Percentiles rank a stretch among this genome's conserved stretches.
These are phyloP conservation scores for Helenozyma rhizophorensis DNA, from an alignment of 805 yeast genomes.

Conservation along the genomic window DNA sequence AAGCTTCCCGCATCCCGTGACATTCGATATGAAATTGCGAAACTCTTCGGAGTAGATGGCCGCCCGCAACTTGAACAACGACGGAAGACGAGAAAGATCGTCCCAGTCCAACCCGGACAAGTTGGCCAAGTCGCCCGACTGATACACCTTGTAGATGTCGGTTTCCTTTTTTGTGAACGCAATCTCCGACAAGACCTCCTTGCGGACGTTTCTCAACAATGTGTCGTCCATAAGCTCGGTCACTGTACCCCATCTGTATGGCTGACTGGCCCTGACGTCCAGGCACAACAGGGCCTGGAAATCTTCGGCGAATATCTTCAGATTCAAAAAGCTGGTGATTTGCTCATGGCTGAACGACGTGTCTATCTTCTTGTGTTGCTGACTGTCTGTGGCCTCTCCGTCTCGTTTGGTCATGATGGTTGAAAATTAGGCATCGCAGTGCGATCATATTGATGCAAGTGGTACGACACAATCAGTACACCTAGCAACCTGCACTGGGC, in stretches of 20 bases:
- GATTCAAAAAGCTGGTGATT: conserved; percentile 40
- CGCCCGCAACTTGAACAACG: conserved; percentile 71
- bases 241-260: conserved; percentile 90
- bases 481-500: no score
- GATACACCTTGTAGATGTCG: conserved; percentile 90
- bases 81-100: conserved; percentile 70
- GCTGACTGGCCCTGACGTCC: conserved; percentile 54
- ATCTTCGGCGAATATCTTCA: conserved; percentile 42
- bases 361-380: conserved; percentile 1
- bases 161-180: conserved; percentile 95
- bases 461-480: no score
- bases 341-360: conserved; percentile 27
- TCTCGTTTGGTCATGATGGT: conserved; percentile 12
- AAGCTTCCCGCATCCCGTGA: conserved; percentile 84
- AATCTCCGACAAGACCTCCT: conserved; percentile 76
- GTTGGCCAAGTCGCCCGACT: conserved; percentile 89
- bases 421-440: no score
- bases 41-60: conserved; percentile 86
- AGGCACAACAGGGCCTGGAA: conserved; percentile 38
- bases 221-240: conserved; percentile 69
- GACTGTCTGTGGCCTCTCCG: neutral
- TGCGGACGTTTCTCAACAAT: conserved; percentile 71
- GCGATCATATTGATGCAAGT: no score
- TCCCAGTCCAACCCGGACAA: conserved; percentile 77
- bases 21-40: conserved; percentile 68